phyloP scores from a whole-genome alignment of 352 stramenopile species.

The Phytophthora agathidicida region DNA sequence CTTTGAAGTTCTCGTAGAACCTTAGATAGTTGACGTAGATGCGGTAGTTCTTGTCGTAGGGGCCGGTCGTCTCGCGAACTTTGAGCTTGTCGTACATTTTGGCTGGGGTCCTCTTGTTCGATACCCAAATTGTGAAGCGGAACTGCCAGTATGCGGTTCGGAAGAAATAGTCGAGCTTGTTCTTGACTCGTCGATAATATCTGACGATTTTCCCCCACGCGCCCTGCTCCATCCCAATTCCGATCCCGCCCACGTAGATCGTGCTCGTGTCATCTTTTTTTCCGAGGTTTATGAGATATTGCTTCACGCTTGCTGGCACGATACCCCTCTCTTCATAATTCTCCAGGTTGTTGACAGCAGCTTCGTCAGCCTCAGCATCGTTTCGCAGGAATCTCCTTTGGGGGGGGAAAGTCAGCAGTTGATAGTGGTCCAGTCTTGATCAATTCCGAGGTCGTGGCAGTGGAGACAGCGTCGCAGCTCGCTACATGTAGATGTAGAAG shows the following conservation, averaged over 20 bases:
- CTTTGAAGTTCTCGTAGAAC: constrained; percentile 15
- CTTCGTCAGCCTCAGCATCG: not conserved
- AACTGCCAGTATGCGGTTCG: constrained; percentile 1
- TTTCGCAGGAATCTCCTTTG: constrained; percentile 2
- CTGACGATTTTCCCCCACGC: not conserved
- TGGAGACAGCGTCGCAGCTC: not conserved
- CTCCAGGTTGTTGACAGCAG: not conserved
- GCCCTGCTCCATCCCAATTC: not conserved
- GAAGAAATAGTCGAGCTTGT: not conserved
- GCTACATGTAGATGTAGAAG: too few relatives aligned
- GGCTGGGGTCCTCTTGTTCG: constrained; percentile 6
- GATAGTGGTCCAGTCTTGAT: too few relatives aligned
- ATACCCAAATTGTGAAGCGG: constrained; percentile 16
- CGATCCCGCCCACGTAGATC: not conserved
- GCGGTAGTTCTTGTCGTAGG: constrained; percentile 18
- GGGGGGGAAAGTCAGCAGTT: too few relatives aligned
- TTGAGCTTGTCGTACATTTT: constrained; percentile 17
- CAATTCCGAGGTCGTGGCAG: not conserved
- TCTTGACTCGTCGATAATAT: not conserved
- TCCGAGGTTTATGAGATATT: constrained; percentile 5
- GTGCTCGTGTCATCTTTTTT: constrained; percentile 4
- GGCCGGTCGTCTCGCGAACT: constrained; percentile 4
- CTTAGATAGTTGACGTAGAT: constrained; percentile 18
- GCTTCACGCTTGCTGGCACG: not conserved
- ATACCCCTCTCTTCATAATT: constrained; percentile 8